Percentiles rank a stretch among this genome's conserved stretches.
Conservation (phyloP, 2,329 filamentous ascomycete species). For the Coniochaeta ligniaria region DNA sequence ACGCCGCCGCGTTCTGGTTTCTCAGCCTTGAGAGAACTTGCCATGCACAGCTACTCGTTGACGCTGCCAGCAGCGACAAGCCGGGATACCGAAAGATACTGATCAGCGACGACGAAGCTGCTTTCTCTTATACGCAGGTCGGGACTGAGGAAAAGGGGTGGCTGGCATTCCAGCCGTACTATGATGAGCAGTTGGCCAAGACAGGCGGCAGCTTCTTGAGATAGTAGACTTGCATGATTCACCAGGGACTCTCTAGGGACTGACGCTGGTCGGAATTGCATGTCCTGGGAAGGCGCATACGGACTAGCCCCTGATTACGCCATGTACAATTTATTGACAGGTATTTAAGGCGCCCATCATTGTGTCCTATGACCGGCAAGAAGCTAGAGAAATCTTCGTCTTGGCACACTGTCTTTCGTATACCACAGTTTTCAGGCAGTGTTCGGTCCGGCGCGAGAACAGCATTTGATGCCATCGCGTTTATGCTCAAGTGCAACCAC, state of each 20-base stretch:
- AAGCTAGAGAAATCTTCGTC: no score
- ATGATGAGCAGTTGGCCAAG: neutral
- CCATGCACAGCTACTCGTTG: slow-evolving; percentile 48
- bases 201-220: neutral
- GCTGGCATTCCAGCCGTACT: slow-evolving; percentile 3
- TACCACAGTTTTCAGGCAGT: no score
- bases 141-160: neutral
- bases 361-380: no score
- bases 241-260: no score
- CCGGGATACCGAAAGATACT: neutral
- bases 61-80: slow-evolving; percentile 36
- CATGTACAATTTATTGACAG: no score
- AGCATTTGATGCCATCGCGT: slow-evolving; percentile 28
- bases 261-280: no score
- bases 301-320: no score
- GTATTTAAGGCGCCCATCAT: no score
- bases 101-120: slow-evolving; percentile 1
- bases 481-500: slow-evolving; percentile 29
- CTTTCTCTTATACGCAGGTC: neutral
- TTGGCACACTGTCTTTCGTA: no score
- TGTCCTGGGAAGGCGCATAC: no score
- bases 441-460: no score
- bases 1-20: slow-evolving; percentile 56
- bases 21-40: slow-evolving; percentile 53
- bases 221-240: neutral